Evolutionary conservation across 768 basidiomycete genomes (phyloP), one percentile per base, ranked within the genome.

Genomic region (Kockovaella imperatae): DNA sequence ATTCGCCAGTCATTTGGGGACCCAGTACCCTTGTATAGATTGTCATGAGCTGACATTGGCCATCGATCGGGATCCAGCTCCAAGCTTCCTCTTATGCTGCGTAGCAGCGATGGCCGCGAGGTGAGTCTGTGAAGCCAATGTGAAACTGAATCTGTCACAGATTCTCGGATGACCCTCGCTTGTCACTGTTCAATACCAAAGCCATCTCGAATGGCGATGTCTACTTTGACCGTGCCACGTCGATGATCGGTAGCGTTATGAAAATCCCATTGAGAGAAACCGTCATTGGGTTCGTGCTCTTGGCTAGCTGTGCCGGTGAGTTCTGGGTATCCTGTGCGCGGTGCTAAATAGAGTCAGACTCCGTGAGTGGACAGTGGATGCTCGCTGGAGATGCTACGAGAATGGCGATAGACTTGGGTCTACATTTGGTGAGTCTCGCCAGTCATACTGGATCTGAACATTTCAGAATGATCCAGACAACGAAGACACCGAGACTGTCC

Each of bases 151-250:
- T 10, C 20, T 13, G 8, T 18, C 11, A 11, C 39, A 64, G 62
- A 26, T 64, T 64, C 51, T 64, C 62, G 2, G 48, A 49, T 4
- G 11, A 56, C 20, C 53, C 59, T 13, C 38, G 45, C 3, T 50
- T 64, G n/a, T 48, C 54, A 5, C 48, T 50, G 3, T 44, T 50
- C 13, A 30, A 38, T 10, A 38, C 18, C 13, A 38, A 38, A 8
- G 13, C 36, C 13, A 20, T 11, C 18, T 8, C 21, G 36, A 20
- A 10, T 20, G 36, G 36, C 18, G 11, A 20, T 10, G 11, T 8
- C 8, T 38, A 11, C 18, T 38, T 13, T 20, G 18, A 38, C 8
- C 13, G 18, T 8, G 36, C 36, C 8, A 38, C 13, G 11, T 11
- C 8, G 36, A 38, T 38, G 36, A 38, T 38, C 13, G 36, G 36